phyloP scores from a whole-genome alignment of 768 basidiomycete genomes.

The Mycena rosella region DNA sequence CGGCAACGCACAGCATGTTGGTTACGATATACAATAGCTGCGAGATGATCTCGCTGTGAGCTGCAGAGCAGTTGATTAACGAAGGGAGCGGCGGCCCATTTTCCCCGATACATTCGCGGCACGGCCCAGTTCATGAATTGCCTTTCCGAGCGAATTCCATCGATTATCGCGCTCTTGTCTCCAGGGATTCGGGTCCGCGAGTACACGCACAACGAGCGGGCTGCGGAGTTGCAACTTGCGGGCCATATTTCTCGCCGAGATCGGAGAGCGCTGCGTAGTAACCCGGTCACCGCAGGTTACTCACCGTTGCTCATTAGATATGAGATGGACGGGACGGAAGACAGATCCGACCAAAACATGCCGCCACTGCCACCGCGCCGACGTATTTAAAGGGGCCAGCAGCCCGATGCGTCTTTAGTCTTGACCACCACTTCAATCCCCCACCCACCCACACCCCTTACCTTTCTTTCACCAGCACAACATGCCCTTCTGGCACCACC shows the following conservation, averaged over 20 bases:
- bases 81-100: not conserved
- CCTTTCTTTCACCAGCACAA: not conserved
- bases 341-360: conserved; percentile 11
- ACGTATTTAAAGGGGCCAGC: not conserved
- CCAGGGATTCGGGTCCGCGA: no score
- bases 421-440: conserved; percentile 9
- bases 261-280: not conserved
- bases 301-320: conserved; percentile 11
- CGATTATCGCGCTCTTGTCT: no score
- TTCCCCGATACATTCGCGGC: not conserved
- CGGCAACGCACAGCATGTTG: no score
- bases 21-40: no score
- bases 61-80: not conserved
- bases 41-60: no score
- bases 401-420: not conserved
- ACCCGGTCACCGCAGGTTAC: conserved; percentile 9
- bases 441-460: conserved; percentile 9
- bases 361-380: conserved; percentile 9
- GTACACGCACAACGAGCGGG: no score
- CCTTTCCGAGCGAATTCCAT: not conserved
- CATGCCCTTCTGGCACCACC: conserved; percentile 23
- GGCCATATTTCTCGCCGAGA: not conserved
- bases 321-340: conserved; percentile 3
- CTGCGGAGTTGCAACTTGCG: not conserved
- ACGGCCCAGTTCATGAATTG: not conserved